Evolutionary conservation across 805 yeast genomes (phyloP).

Genomic region (Sporopachydermia quercuum): DNA sequence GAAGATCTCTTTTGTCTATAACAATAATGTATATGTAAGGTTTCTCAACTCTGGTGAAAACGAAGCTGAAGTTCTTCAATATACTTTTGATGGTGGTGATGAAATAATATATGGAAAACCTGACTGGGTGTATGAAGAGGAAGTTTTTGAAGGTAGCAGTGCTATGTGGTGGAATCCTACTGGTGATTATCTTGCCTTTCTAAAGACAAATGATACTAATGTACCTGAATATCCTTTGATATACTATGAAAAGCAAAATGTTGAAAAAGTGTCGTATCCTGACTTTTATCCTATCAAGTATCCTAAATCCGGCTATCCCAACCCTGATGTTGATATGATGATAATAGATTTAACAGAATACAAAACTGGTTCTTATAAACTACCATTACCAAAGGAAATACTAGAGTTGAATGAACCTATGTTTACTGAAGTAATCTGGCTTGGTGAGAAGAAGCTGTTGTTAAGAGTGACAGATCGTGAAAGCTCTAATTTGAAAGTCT

Average conservation of each 20-base stretch:
- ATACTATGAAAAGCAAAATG: conserved; percentile 44
- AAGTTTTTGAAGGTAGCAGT: conserved; percentile 53
- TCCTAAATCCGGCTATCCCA: conserved; percentile 72
- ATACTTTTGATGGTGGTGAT: conserved; percentile 58
- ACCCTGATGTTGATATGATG: conserved; percentile 48
- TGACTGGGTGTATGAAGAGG: conserved; percentile 93
- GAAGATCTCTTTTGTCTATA: conserved; percentile 47
- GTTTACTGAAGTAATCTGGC: conserved; percentile 62
- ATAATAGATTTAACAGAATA: conserved; percentile 25
- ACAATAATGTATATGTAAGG: conserved; percentile 54
- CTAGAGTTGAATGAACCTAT: conserved; percentile 24
- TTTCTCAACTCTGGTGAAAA: conserved; percentile 21
- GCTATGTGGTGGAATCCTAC: conserved; percentile 83
- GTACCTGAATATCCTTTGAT: conserved; percentile 67
- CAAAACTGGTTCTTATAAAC: conserved; percentile 12
- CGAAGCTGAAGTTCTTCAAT: conserved; percentile 22
- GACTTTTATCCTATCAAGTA: conserved; percentile 48
- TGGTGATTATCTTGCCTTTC: conserved; percentile 47
- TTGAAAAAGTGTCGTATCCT: conserved; percentile 38
- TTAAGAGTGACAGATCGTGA: conserved; percentile 48
- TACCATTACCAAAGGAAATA: conserved; percentile 26
- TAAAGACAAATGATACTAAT: conserved; percentile 55
- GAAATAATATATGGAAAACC: conserved; percentile 76
- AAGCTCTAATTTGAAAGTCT: conserved; percentile 47
- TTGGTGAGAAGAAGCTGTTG: conserved; percentile 37